These are phyloP conservation scores for Populus davidiana DNA, from an alignment of 345 rosid genomes.

Conservation along the genomic window DNA sequence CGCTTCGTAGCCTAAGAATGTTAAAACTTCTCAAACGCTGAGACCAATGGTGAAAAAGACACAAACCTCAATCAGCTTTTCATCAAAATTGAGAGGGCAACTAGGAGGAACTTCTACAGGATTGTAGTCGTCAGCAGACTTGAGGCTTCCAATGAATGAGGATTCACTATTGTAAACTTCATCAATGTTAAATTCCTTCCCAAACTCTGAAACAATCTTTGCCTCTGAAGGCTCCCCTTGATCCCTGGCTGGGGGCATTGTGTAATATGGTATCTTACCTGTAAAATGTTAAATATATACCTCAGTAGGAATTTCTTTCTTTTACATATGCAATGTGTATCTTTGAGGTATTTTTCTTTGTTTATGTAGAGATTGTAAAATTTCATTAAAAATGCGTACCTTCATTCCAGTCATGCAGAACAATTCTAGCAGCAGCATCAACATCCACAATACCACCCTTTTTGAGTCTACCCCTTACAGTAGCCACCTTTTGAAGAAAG, in stretches of 20 bases:
- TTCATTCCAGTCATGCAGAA: slow-evolving; percentile 90
- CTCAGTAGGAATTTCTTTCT: not conserved
- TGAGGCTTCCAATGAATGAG: slow-evolving; percentile 85
- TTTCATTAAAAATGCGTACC: slow-evolving; percentile 37
- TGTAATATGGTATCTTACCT: slow-evolving; percentile 90
- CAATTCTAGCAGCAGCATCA: slow-evolving; percentile 81
- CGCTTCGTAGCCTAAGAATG: no score
- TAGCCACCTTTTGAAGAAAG: slow-evolving; percentile 82
- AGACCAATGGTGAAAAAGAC: not conserved
- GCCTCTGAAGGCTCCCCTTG: slow-evolving; percentile 71
- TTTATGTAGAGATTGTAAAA: not conserved
- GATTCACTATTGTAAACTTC: slow-evolving; percentile 78
- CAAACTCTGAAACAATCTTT: slow-evolving; percentile 63
- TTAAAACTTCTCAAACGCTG: no score
- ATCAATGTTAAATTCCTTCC: slow-evolving; percentile 76
- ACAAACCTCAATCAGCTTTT: slow-evolving; percentile 74
- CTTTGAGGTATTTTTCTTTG: no score
- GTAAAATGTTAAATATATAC: slow-evolving; percentile 19
- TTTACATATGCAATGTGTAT: not conserved
- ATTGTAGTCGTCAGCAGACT: slow-evolving; percentile 58
- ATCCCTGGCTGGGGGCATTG: slow-evolving; percentile 74
- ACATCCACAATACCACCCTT: slow-evolving; percentile 93
- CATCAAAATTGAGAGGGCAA: slow-evolving; percentile 61
- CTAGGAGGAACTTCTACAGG: slow-evolving; percentile 75
- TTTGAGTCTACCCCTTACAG: slow-evolving; percentile 86